Evolutionary conservation across 2,329 filamentous ascomycete species (phyloP), one percentile per base, ranked within the genome.

Genomic region (Madurella mycetomatis): DNA sequence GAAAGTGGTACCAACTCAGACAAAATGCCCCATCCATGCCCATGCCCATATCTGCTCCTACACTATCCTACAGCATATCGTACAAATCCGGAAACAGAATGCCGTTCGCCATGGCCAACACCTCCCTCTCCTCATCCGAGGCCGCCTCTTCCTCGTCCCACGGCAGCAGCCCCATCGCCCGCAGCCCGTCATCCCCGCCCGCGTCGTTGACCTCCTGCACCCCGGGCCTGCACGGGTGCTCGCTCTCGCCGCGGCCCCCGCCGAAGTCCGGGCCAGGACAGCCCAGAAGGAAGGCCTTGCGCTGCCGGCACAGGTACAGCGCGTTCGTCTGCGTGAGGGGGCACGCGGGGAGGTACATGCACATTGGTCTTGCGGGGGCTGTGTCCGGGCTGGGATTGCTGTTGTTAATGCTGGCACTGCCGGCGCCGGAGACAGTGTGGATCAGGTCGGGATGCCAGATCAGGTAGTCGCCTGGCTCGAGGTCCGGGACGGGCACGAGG

Each of bases 381-480:
- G 17, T 31, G 25, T 53, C 5, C 32, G 25, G 16, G 31, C 2
- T 9, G 50, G 30, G 3, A 7, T 7, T 1, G 49, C 12, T 19
- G 19, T 18, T 3, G 17, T 7, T 25, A 3, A 7, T 25, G 25
- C 25, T 25, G 4, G 25, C 25, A 25, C 25, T 25, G 25, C 41
- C 5, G 42, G 17, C 16, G 15, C 45, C 40, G 25, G 49, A 17
- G 54, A 59, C 41, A 48, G 85, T 80, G 67, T 92, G 87, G 46
- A 90, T 81, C 32, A 71, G 74, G 66, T 87, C 84, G 62, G 84
- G 87, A 66, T 90, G 86, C 85, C 86, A 91, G 34, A 83, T 79
- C 1, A 90, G 86, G 63, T 86, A 92, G 68, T 92, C 88, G 4
- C 88, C 88, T 0, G 88, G 87, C 31, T 77, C 72, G 11, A 92